A percentile compares a stretch with the other conserved stretches of the same genome.
These are phyloP conservation scores for Podaxis sp. DNA, from an alignment of 768 basidiomycete genomes.

Conservation along the genomic window DNA sequence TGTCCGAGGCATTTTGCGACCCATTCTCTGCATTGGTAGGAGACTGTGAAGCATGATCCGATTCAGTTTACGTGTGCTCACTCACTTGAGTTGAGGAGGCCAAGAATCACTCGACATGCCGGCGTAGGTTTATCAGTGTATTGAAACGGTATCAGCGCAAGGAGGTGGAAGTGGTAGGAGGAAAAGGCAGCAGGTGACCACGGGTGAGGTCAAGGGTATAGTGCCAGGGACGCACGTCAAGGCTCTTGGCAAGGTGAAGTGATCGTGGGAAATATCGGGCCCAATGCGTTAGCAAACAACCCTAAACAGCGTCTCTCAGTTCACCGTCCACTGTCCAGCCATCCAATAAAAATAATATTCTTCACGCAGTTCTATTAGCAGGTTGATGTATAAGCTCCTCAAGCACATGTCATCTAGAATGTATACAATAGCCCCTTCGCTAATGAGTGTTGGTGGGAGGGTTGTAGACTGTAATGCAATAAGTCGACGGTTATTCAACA, in stretches of 20 bases:
- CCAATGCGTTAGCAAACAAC: background rate
- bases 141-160: background rate
- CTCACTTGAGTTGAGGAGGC: slow-evolving; percentile 79
- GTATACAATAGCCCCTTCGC: slow-evolving; percentile 26
- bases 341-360: background rate
- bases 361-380: slow-evolving; percentile 23
- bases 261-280: background rate
- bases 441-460: slow-evolving; percentile 62
- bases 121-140: background rate
- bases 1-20: slow-evolving; percentile 91
- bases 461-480: slow-evolving; percentile 48
- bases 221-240: background rate
- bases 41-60: background rate
- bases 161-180: background rate
- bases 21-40: slow-evolving; percentile 69
- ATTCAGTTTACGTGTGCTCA: background rate
- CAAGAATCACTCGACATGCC: slow-evolving; percentile 75
- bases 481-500: slow-evolving; percentile 3
- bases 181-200: background rate
- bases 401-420: slow-evolving; percentile 23
- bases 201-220: background rate
- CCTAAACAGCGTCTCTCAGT: background rate
- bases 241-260: background rate
- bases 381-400: slow-evolving; percentile 17
- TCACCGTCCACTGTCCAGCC: background rate